Evolutionary conservation across 2,329 filamentous ascomycete genomes (phyloP), one percentile per base, ranked within the genome.

Genomic region (Calonectria pauciramosa): DNA sequence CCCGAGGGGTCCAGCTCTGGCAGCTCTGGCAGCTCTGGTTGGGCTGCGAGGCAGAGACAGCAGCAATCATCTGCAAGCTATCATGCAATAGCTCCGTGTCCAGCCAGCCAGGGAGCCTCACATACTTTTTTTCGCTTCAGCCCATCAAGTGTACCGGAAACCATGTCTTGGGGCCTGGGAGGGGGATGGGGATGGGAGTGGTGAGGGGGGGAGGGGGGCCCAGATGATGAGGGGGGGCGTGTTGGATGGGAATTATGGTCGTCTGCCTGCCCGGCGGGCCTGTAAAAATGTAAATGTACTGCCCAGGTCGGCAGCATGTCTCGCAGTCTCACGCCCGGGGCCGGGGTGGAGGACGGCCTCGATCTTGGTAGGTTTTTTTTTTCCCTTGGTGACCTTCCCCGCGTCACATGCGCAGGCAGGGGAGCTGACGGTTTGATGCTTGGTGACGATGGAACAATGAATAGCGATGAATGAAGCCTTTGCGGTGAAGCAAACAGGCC

Each of bases 331-430:
- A 54, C 44, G 30, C 18, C 18, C 44, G 13, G 18, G 64, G 28
- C 28, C 44, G 11, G 49, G 36, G 65, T 26, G 65, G 28, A 49
- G 23, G 65, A 52, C 36, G 49, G 49, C 65, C 47, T 38, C 30
- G 65, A 49, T 30, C 32, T 38, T 8, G 23, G 23, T 54, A 28
- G 51, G 23, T 23, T 18, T 59, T 13, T 20, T n/a, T n/a, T n/a
- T n/a, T n/a, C n/a, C n/a, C n/a, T n/a, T n/a, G n/a, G 16, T 44
- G 52, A 10, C 52, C 63, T 69, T 69, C 71, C 71, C 71, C 71
- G 67, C 71, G 59, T 73, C 71, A 73, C 71, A 73, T 73, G 71
- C 59, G 49, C 52, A 26, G 49, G 38, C 20, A 13, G 16, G 56
- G 16, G 56, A 36, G 70, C 63, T 52, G 63, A 49, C 44, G 14